Evolutionary conservation across 352 stramenopile genomes (phyloP), one percentile per base, ranked within the genome.

Genomic region (Elongisporangium undulatum): DNA sequence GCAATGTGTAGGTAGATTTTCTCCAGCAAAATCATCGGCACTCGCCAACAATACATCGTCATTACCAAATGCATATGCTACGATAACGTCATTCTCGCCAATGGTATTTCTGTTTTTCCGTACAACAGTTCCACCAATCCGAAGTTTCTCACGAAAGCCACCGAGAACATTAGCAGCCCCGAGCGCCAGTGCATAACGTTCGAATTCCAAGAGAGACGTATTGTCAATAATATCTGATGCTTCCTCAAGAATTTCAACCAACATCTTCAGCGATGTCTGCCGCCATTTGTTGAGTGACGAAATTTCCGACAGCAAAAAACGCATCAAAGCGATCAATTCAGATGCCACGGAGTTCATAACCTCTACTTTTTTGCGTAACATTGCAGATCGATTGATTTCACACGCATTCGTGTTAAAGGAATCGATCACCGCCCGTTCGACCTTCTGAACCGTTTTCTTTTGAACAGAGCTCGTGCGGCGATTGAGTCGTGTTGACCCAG

Each of bases 141-240:
- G 68, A 56, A 85, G 56, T 0, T 52, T 26, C 26, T 87, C 77
- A 23, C 60, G 63, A 49, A 84, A 80, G 16, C 76, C 75, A 26
- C 77, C 76, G 39, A 87, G 71, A 13, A 87, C 62, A 9, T 75
- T 71, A 20, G 72, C 64, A 16, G 64, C 63, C 13, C 77, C 77
- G 29, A 87, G 23, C 6, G 63, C 65, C 23, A 75, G 59, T 8
- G 67, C 81, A 61, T 82, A 87, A 7, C 50, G 48, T 34, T 72
- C 49, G 21, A 24, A 51, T n/a, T 54, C 50, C 16, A 63, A 26
- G 19, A 41, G 52, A 10, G 34, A 51, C 4, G 23, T 26, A 15
- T 51, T 24, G 21, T 61, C 52, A 26, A 83, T 53, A 19, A 71
- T 63, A 39, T 39, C 13, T 8, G 56, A 67, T 17, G 65, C 50